Conservation (phyloP, 2,329 filamentous ascomycete genomes). For the Verticillium longisporum region DNA sequence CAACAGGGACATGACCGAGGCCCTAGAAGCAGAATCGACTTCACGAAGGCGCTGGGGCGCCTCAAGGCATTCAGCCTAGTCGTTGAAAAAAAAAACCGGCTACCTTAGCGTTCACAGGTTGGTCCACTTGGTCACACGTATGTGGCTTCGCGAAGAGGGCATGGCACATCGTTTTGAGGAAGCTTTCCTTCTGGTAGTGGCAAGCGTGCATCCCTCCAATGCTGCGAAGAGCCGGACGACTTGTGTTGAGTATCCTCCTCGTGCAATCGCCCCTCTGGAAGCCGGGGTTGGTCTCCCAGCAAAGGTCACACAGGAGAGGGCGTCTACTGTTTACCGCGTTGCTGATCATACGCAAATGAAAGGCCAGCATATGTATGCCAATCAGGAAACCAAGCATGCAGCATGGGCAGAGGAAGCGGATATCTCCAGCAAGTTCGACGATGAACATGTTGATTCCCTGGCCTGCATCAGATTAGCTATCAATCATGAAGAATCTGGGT, state of each 20-base stretch:
- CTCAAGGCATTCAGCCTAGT: slow-evolving; percentile 23
- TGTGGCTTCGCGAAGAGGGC: slow-evolving; percentile 16
- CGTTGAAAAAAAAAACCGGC: not conserved
- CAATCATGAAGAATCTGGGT: too few relatives aligned
- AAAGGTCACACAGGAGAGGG: too few relatives aligned
- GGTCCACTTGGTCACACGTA: slow-evolving; percentile 22
- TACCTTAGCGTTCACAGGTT: slow-evolving; percentile 24
- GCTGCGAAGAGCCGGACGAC: slow-evolving; percentile 5
- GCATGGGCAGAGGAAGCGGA: too few relatives aligned
- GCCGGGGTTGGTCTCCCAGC: too few relatives aligned
- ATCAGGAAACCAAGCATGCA: too few relatives aligned
- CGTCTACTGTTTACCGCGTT: too few relatives aligned
- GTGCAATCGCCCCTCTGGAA: too few relatives aligned
- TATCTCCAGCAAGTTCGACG: too few relatives aligned
- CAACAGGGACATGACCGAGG: not conserved
- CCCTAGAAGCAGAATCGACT: not conserved
- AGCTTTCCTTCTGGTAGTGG: slow-evolving; percentile 15
- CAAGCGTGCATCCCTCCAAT: slow-evolving; percentile 13
- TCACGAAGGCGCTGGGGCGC: slow-evolving; percentile 13
- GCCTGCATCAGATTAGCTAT: too few relatives aligned
- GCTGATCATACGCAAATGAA: too few relatives aligned
- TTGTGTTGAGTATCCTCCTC: slow-evolving; percentile 12
- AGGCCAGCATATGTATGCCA: too few relatives aligned
- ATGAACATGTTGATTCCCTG: too few relatives aligned
- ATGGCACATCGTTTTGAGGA: slow-evolving; percentile 6